Evolutionary conservation across 495 filamentous ascomycete genomes (phyloP).

Genomic region (Copromyces sp.): DNA sequence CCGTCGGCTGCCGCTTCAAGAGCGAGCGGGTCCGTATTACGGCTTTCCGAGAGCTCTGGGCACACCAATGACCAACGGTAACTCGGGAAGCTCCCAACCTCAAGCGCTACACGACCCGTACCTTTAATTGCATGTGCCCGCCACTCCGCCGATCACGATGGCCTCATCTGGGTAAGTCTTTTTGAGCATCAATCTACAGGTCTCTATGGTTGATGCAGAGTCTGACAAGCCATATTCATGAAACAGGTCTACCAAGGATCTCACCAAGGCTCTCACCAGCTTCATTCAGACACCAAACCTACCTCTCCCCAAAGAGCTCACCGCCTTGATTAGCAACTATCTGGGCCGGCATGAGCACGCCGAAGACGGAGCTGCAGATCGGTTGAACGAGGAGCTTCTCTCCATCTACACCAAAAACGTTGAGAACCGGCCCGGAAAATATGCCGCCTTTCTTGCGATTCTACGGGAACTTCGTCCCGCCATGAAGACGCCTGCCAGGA

Average conservation of each 20-base stretch:
- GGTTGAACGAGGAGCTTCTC: slow-evolving; percentile 57
- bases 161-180: slow-evolving; percentile 25
- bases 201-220: neutral
- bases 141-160: slow-evolving; percentile 17
- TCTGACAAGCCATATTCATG: neutral
- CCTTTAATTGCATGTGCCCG: slow-evolving; percentile 7
- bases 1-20: neutral
- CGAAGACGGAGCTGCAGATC: slow-evolving; percentile 50
- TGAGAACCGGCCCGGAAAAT: slow-evolving; percentile 38
- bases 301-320: slow-evolving; percentile 53
- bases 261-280: slow-evolving; percentile 45
- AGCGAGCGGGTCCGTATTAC: neutral
- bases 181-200: neutral
- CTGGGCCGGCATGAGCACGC: slow-evolving; percentile 46
- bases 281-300: slow-evolving; percentile 42
- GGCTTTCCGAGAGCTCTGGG: neutral
- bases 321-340: slow-evolving; percentile 48
- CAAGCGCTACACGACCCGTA: neutral
- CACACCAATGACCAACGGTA: neutral
- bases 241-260: slow-evolving; percentile 43
- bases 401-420: slow-evolving; percentile 49
- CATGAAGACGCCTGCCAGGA: slow-evolving; percentile 40
- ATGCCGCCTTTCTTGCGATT: slow-evolving; percentile 50
- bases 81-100: neutral
- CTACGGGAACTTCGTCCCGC: slow-evolving; percentile 49